Evolutionary conservation across 306 rosid species (phyloP).

Genomic region (Pyrus betulifolia): DNA sequence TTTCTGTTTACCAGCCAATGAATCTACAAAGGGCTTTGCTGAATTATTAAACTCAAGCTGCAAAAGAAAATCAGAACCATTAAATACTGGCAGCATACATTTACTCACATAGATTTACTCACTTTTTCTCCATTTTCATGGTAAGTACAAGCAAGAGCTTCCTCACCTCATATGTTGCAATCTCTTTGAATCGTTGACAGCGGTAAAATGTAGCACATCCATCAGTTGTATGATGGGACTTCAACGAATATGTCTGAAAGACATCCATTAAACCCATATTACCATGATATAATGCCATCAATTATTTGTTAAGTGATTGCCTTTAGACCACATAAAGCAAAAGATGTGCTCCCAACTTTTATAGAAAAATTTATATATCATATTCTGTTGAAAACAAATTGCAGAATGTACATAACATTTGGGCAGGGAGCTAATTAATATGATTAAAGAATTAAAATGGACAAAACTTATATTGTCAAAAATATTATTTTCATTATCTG

Average conservation of each 20-base stretch:
- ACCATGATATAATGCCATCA: background rate
- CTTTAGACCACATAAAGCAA: background rate
- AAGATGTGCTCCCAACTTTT: background rate
- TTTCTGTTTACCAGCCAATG: conserved; percentile 4
- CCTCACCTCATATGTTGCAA: conserved; percentile 19
- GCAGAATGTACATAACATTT: background rate
- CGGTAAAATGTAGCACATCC: conserved; percentile 41
- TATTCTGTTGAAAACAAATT: background rate
- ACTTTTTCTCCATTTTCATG: background rate
- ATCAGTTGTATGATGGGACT: background rate
- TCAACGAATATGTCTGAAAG: conserved; percentile 6
- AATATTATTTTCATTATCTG: background rate
- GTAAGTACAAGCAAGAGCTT: background rate
- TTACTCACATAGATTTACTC: background rate
- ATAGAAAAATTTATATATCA: background rate
- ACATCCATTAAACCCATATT: background rate
- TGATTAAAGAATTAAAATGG: background rate
- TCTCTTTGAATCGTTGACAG: conserved; percentile 13
- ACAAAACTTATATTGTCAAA: background rate
- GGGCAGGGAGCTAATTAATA: background rate
- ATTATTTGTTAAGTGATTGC: background rate
- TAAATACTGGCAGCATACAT: background rate
- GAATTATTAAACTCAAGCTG: conserved; percentile 18
- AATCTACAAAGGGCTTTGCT: conserved; percentile 1
- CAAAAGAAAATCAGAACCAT: conserved; percentile 6